phyloP scores from a whole-genome alignment of 441 rosid species.

The Codiaeum variegatum region DNA sequence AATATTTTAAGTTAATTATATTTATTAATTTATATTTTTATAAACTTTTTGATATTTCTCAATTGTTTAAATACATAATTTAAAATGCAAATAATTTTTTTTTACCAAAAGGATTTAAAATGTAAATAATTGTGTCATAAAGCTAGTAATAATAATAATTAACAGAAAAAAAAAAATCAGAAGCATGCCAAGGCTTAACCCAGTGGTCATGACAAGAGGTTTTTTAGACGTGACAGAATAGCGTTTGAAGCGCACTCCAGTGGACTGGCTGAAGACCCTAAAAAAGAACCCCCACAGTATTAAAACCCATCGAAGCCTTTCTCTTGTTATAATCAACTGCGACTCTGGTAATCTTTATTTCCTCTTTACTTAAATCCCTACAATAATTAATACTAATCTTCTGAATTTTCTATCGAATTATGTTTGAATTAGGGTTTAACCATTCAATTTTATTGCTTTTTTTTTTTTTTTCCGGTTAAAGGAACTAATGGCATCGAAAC shows the following conservation, averaged over 20 bases:
- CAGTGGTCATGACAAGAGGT: background rate
- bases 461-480: slow-evolving; percentile 26
- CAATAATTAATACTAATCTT: background rate
- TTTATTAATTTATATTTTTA: too few species aligned
- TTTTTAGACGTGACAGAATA: background rate
- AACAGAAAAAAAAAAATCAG: background rate
- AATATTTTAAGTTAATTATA: too few species aligned
- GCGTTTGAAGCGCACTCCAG: background rate
- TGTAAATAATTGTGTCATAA: too few species aligned
- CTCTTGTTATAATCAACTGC: background rate
- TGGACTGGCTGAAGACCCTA: background rate
- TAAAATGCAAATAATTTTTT: too few species aligned
- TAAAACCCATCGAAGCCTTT: background rate
- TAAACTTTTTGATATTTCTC: too few species aligned
- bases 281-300: background rate
- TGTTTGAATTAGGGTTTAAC: background rate
- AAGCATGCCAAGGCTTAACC: too few species aligned
- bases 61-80: too few species aligned
- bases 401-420: background rate
- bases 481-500: slow-evolving; percentile 62
- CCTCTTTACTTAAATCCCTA: background rate
- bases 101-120: too few species aligned
- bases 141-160: too few species aligned
- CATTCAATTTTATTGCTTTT: slow-evolving; percentile 7
- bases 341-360: background rate